Percentiles rank a stretch among this genome's conserved stretches.
These are phyloP conservation scores for Yarrowia yakushimensis DNA, from an alignment of 805 yeast species.

Conservation along the genomic window DNA sequence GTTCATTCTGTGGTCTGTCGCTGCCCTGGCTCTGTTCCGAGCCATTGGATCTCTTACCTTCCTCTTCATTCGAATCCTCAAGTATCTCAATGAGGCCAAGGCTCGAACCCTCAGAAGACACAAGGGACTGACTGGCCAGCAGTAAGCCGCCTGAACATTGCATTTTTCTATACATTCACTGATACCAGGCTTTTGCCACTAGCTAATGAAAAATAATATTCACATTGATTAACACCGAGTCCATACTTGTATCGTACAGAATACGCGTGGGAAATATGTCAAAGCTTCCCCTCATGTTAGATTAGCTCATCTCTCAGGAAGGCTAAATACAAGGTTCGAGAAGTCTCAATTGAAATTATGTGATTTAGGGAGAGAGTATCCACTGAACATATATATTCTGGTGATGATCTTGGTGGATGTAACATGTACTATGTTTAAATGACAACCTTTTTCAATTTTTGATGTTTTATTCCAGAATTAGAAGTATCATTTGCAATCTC, in stretches of 20 bases:
- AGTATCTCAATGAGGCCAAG: constrained; percentile 25
- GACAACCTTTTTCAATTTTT: no score
- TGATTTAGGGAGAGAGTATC: no score
- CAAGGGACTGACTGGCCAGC: constrained; percentile 19
- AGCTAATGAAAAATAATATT: background rate
- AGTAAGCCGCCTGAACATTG: constrained; percentile 15
- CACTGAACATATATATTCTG: no score
- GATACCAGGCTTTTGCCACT: constrained; percentile 20
- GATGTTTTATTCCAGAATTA: no score
- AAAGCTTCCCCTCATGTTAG: no score
- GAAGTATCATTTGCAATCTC: background rate
- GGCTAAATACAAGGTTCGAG: no score
- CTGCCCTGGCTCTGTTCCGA: constrained; percentile 74
- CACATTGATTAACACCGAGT: background rate
- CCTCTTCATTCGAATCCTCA: constrained; percentile 45
- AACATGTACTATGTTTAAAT: no score
- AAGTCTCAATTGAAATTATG: no score
- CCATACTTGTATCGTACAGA: background rate
- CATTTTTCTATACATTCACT: constrained; percentile 21
- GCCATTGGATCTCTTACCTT: constrained; percentile 77
- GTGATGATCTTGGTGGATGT: no score
- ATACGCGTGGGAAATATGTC: background rate
- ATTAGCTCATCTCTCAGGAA: no score
- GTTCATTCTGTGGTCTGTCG: constrained; percentile 89
- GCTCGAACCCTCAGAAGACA: constrained; percentile 13